Base-by-base conservation (phyloP, 345 rosid species). In the Ricinus communis region DNA sequence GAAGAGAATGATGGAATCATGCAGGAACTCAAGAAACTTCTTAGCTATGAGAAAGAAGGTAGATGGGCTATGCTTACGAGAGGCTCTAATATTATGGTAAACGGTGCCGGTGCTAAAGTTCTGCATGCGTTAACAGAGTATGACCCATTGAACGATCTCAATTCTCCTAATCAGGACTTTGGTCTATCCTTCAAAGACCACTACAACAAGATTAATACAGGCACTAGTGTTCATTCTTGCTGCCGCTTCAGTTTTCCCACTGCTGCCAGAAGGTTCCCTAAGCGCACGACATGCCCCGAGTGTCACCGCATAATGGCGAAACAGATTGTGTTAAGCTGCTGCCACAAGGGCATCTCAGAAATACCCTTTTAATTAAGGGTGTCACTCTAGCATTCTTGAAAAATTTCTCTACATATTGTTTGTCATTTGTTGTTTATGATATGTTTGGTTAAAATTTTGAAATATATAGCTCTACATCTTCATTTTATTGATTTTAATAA, bases 21-120 rank as follows among this genome's bases (percentile, higher is more conserved):
- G 87, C 89, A 84, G 70, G 88, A 83, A 73, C 89, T 91, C 87
- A 89, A 89, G 86, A 87, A 82, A 81, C 75, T 93, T 58, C 82
- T 90, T 11, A 86, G 91, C 86, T 85, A 89, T 55, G 97, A 87
- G 82, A 84, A 82, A 68, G 77, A 70, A 14, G 97, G 91, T 8
- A 89, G 91, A 16, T 91, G 98, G 97, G 98, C 93, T 1, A 47
- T 93, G 52, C 86, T 91, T 9, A 82, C 87, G 84, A 85, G 60
- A 49, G 93, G 98, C 3, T 75, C 95, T 16, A 57, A 53, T 7
- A 68, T 89, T 1, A 74, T 91, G 60, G 88, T 85, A 60, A 84
- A 80, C 19, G 85, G 87, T 11, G 87, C 82, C 52, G 82, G 85
- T 30, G 74, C 81, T 71, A 89, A 86, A 0, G 55, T 75, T 19